These are phyloP conservation scores for Glycyrrhiza uralensis DNA, from an alignment of 306 rosid genomes.

Conservation along the genomic window DNA sequence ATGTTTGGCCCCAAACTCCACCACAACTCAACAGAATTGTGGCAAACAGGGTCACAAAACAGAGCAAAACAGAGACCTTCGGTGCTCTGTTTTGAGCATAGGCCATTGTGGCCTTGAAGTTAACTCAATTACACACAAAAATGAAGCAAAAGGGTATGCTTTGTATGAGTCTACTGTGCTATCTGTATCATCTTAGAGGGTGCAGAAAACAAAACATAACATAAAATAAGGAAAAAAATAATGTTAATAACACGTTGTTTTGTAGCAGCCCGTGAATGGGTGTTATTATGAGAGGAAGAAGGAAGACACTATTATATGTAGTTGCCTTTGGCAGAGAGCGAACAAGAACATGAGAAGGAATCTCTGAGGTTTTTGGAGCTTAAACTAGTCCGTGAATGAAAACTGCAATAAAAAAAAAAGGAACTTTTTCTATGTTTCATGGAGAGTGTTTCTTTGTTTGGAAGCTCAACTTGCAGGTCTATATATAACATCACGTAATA, in stretches of 20 bases:
- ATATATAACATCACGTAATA: background rate
- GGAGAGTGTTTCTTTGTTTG: slow-evolving; percentile 14
- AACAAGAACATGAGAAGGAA: slow-evolving; percentile 12
- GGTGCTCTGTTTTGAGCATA: slow-evolving; percentile 37
- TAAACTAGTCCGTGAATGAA: slow-evolving; percentile 56
- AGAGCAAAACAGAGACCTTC: slow-evolving; percentile 43
- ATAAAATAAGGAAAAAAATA: background rate
- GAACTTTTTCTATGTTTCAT: background rate
- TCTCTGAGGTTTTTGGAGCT: slow-evolving; percentile 16
- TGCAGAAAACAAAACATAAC: background rate
- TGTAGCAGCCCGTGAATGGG: slow-evolving; percentile 66
- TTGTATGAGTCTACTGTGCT: background rate
- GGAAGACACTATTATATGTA: slow-evolving; percentile 17
- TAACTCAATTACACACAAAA: background rate
- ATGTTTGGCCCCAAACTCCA: slow-evolving; percentile 42
- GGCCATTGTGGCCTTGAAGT: slow-evolving; percentile 40
- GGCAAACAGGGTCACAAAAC: background rate
- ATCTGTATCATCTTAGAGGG: background rate
- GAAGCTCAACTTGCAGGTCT: slow-evolving; percentile 12
- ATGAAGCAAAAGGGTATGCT: slow-evolving; percentile 12
- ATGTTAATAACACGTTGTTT: slow-evolving; percentile 26
- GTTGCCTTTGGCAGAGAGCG: slow-evolving; percentile 17
- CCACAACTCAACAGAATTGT: background rate
- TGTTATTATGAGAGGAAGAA: slow-evolving; percentile 27
- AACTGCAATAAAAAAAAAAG: background rate